phyloP scores from a whole-genome alignment of 805 yeast genomes.

The Nakazawaea wickerhamii region DNA sequence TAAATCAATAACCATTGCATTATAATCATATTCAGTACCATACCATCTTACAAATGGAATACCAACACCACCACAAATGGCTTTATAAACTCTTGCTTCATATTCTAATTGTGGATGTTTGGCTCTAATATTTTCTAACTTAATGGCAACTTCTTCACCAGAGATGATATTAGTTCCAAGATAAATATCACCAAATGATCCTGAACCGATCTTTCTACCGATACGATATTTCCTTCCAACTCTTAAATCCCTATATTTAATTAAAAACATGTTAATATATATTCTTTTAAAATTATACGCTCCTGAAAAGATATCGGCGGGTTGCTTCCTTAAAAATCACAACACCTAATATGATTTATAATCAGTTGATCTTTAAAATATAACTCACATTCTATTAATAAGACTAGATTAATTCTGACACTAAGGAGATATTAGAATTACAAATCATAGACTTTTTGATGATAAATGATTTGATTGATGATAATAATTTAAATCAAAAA shows the following conservation, averaged over 20 bases:
- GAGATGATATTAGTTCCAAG: constrained; percentile 88
- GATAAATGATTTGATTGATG: background rate
- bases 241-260: constrained; percentile 58
- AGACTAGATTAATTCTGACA: background rate
- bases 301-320: constrained; percentile 3
- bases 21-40: constrained; percentile 94
- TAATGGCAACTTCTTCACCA: constrained; percentile 97
- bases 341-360: background rate
- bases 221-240: constrained; percentile 92
- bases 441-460: background rate
- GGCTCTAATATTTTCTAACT: constrained; percentile 82
- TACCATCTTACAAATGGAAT: constrained; percentile 96
- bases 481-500: background rate
- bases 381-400: background rate
- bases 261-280: background rate
- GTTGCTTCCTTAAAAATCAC: no score
- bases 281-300: background rate
- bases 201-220: constrained; percentile 94
- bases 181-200: constrained; percentile 96
- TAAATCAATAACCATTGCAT: constrained; percentile 94
- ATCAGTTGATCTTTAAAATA: background rate
- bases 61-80: constrained; percentile 94
- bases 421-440: background rate
- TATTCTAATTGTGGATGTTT: constrained; percentile 96
- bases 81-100: constrained; percentile 93